Evolutionary conservation across 441 rosid genomes (phyloP), one percentile per base, ranked within the genome.

Genomic region (Codiaeum variegatum): DNA sequence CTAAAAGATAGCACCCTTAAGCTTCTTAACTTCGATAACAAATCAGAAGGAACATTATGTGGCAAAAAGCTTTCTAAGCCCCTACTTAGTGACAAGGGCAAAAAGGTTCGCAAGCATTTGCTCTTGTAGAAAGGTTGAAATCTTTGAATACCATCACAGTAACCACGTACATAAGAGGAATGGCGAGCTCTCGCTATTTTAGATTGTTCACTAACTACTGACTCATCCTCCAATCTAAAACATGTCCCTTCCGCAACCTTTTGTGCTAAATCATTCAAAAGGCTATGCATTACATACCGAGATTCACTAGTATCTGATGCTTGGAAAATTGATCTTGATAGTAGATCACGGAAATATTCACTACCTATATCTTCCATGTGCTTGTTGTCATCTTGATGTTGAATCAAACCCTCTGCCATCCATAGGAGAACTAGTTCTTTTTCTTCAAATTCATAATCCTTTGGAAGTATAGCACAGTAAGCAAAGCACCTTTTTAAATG

Each of bases 361-460:
- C 19, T 34, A 4, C 80, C 84, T 5, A 73, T 47, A 61, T 76
- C 80, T 76, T 78, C 82, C 32, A 76, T 36, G 38, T 55, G 52
- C 44, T 58, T 75, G 3, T n/a, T 36, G 9, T 47, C 74, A 38
- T 71, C 19, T 3, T 36, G 66, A 29, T 29, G 75, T 61, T 69
- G 70, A 63, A 81, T 26, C 72, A 79, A 73, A 8, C 82, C 81
- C 23, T 79, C 84, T 21, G 80, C 85, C 56, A 79, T 77, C 80
- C 80, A 82, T 12, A 72, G 21, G 61, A 67, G 65, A 38, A 79
- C 51, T 18, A 83, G 55, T 3, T 68, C 58, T 2, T 79, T 65
- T 65, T 79, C 73, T 42, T 63, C 42, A 68, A 83, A 79, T 62
- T 32, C 51, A 5, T 75, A 70, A 60, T 42, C 77, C 60, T 68